A percentile compares a stretch with the other conserved stretches of the same genome.
These are phyloP conservation scores for Dacryopinax primogenitus DNA, from an alignment of 768 basidiomycete species.

Conservation along the genomic window DNA sequence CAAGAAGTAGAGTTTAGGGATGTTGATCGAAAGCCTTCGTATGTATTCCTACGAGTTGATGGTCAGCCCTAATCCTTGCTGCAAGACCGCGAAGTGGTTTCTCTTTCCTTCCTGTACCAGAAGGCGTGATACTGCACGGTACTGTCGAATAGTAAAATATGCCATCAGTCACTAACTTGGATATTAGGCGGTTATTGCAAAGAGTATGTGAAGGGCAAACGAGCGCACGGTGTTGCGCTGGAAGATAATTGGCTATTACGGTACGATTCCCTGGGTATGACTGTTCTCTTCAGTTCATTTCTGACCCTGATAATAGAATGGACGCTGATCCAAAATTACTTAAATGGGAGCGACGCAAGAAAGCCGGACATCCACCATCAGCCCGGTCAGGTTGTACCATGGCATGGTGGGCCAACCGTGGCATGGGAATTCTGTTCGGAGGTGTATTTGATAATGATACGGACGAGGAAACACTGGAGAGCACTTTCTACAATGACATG, in stretches of 20 bases:
- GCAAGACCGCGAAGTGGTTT: conserved; percentile 42
- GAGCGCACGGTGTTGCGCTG: conserved; percentile 71
- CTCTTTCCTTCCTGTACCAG: conserved; percentile 63
- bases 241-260: conserved; percentile 83
- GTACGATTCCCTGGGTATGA: no score
- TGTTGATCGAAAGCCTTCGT: conserved; percentile 64
- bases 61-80: neutral
- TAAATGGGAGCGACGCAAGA: conserved; percentile 81
- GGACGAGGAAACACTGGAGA: conserved; percentile 70
- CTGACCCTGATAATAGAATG: conserved; percentile 24
- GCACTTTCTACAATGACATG: conserved; percentile 81
- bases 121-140: conserved; percentile 75
- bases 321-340: conserved; percentile 37
- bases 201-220: conserved; percentile 74
- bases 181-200: conserved; percentile 74
- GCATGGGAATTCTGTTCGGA: conserved; percentile 69
- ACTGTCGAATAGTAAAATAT: conserved; percentile 9
- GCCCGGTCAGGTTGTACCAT: conserved; percentile 75
- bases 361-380: conserved; percentile 57
- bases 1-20: conserved; percentile 58
- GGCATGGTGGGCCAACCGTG: conserved; percentile 58
- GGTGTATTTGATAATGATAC: conserved; percentile 81
- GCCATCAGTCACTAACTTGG: neutral
- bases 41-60: conserved; percentile 19
- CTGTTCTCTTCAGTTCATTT: no score